These are phyloP conservation scores for Phylloporus sp. DNA, from an alignment of 768 basidiomycete species.

Conservation along the genomic window DNA sequence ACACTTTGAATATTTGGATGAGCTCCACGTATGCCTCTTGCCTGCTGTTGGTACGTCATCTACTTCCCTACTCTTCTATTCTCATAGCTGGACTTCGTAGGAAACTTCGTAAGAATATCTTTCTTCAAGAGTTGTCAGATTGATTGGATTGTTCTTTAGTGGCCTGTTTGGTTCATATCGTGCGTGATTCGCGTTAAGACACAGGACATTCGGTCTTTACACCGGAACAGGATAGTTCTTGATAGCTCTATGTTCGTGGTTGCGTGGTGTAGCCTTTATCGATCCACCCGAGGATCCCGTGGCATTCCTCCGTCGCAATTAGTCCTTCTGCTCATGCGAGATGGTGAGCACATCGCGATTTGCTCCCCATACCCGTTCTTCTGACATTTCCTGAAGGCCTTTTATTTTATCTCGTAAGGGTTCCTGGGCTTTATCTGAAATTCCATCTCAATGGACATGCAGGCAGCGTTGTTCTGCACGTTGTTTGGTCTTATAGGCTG, in stretches of 20 bases:
- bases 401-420: slow-evolving; percentile 1
- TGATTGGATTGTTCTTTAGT: too few species aligned
- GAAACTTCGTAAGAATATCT: slow-evolving; percentile 3
- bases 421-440: neutral
- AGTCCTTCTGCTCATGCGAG: neutral
- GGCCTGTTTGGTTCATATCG: neutral
- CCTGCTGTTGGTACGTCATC: neutral
- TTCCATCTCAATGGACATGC: neutral
- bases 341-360: slow-evolving; percentile 6
- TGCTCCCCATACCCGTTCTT: neutral
- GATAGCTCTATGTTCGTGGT: neutral
- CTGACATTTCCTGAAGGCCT: neutral
- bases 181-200: neutral
- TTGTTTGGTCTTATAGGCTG: neutral
- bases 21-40: slow-evolving; percentile 13
- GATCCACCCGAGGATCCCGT: neutral
- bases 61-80: neutral
- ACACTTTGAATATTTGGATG: slow-evolving; percentile 1
- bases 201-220: neutral
- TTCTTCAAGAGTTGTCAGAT: too few species aligned
- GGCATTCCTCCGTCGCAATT: neutral
- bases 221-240: neutral
- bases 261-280: neutral
- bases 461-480: neutral
- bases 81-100: neutral